Evolutionary conservation across 352 stramenopile species (phyloP), one percentile per base, ranked within the genome.

Genomic region (Nothophytophthora sp.): DNA sequence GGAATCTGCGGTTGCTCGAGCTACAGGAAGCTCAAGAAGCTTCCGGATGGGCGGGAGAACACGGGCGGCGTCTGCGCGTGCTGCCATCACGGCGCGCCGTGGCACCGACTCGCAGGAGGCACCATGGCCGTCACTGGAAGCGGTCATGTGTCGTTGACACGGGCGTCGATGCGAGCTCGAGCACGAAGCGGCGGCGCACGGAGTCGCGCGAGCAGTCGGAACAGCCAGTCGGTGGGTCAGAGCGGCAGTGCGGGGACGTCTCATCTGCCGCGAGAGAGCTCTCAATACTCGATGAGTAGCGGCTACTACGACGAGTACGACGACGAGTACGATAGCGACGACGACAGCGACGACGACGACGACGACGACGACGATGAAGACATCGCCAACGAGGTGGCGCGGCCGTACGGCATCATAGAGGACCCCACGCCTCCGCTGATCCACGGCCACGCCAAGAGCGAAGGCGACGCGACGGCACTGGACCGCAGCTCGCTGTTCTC

Each of bases 321-420:
- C 4, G 47, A 58, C 24, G 73, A 88, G 11, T 74, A 73, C 7
- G 63, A 79, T 22, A 64, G 64, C 12, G 68, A 87, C 12, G 49
- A 70, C 1, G 44, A 67, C 22, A 64, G 67, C 40, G 59, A 80
- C 15, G 65, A 75, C 9, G 53, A 68, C n/a, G n/a, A n/a, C 11
- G 57, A 69, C 22, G 56, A 79, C 1, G 80, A 89, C 19, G 76
- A 89, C 18, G n/a, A n/a, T n/a, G 79, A 90, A 18, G 72, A 81
- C 25, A 90, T 92, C 55, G 77, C 77, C 7, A 78, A 82, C 32
- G 81, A 92, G 32, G 66, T 93, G 49, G 79, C 80, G n/a, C 60
- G 68, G 24, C 81, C 81, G 4, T 78, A 75, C 37, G 57, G 19
- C 12, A 63, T 69, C 50, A 66, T 67, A 41, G 47, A 60, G 24